Percentiles rank a stretch among this genome's conserved stretches.
Evolutionary conservation across 768 basidiomycete species (phyloP).

Genomic region (Suillus decipiens): DNA sequence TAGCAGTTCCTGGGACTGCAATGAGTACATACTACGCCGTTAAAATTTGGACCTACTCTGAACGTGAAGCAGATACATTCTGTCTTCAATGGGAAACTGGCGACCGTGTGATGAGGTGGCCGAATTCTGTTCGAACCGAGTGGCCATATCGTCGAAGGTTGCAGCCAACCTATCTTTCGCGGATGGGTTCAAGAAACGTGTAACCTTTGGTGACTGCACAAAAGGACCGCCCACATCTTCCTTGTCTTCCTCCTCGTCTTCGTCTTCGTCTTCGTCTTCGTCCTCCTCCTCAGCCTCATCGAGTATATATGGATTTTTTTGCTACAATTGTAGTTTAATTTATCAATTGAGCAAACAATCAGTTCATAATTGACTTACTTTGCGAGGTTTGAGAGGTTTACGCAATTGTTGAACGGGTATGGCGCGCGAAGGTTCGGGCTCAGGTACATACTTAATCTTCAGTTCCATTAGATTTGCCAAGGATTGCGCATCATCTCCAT

Average conservation of each 20-base stretch:
- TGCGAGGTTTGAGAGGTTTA: not conserved
- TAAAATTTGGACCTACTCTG: not conserved
- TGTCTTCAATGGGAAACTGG: not conserved
- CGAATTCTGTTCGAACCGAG: too few species aligned
- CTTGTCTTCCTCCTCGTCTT: too few species aligned
- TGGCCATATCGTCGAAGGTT: too few species aligned
- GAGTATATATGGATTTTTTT: not conserved
- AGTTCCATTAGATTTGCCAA: not conserved
- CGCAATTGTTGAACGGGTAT: too few species aligned
- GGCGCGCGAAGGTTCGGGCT: not conserved
- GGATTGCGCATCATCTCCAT: not conserved
- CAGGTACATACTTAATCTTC: not conserved
- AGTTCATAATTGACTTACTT: too few species aligned
- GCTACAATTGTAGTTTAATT: too few species aligned
- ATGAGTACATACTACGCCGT: not conserved
- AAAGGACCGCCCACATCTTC: too few species aligned
- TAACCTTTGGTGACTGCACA: too few species aligned
- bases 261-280: not conserved
- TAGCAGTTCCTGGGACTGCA: conserved; percentile 5
- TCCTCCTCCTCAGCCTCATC: not conserved
- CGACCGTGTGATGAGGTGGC: not conserved
- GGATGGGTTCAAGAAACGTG: too few species aligned
- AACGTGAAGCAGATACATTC: not conserved
- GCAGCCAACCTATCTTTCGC: too few species aligned
- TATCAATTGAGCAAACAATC: too few species aligned